These are phyloP conservation scores for Myxozyma vanderwaltii DNA, from an alignment of 805 yeast genomes.

Conservation along the genomic window DNA sequence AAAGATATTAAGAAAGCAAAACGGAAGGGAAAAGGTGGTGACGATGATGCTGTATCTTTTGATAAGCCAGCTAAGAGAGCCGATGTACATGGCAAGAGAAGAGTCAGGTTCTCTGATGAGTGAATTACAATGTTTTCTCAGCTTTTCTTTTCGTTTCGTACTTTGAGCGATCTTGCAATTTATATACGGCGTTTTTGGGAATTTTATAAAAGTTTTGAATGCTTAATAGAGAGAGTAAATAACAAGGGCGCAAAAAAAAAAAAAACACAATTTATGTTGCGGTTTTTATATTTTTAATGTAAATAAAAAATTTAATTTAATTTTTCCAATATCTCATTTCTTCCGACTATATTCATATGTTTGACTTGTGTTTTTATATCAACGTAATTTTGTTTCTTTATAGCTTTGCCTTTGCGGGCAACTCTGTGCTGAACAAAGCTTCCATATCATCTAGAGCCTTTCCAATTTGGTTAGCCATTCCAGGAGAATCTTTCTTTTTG, in stretches of 20 bases:
- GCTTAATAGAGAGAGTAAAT: background rate
- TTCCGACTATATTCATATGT: background rate
- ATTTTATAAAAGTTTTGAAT: background rate
- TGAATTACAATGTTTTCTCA: background rate
- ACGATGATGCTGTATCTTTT: slow-evolving; percentile 1
- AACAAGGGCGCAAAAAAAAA: too few relatives aligned
- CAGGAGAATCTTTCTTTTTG: slow-evolving; percentile 55
- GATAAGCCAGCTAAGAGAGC: background rate
- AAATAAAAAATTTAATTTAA: too few relatives aligned
- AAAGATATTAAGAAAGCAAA: slow-evolving; percentile 66
- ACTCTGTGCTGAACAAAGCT: slow-evolving; percentile 53
- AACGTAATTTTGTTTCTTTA: slow-evolving; percentile 25
- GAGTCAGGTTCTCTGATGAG: slow-evolving; percentile 21
- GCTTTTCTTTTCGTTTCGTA: background rate
- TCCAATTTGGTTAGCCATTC: slow-evolving; percentile 64
- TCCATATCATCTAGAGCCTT: slow-evolving; percentile 82
- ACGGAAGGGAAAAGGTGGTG: slow-evolving; percentile 53
- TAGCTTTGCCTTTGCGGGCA: slow-evolving; percentile 42
- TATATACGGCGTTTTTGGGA: slow-evolving; percentile 10
- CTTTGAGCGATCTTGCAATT: background rate
- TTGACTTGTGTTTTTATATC: background rate
- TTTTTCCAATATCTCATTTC: background rate
- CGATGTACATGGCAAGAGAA: slow-evolving; percentile 10
- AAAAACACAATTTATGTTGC: too few relatives aligned
- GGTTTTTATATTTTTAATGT: too few relatives aligned